phyloP scores from a whole-genome alignment of 345 rosid genomes.

The sweet orange (Citrus sinensis) region DNA sequence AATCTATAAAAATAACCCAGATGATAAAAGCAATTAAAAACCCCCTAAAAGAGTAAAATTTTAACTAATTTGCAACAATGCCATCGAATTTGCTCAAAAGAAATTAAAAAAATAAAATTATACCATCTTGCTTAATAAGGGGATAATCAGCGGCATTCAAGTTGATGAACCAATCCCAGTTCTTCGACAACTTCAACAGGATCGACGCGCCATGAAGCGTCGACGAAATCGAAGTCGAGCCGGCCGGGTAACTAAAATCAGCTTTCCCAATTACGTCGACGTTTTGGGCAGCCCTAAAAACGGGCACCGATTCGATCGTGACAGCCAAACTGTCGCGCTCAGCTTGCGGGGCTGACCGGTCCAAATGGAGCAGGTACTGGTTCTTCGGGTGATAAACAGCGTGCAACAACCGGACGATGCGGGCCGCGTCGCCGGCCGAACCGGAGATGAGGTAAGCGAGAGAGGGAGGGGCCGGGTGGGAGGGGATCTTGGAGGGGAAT shows the following conservation, averaged over 20 bases:
- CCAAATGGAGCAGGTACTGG: constrained; percentile 82
- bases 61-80: not conserved
- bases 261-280: constrained; percentile 81
- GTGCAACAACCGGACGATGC: constrained; percentile 73
- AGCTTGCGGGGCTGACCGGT: constrained; percentile 49
- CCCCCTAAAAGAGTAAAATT: not conserved
- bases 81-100: not conserved
- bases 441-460: constrained; percentile 76
- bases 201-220: constrained; percentile 90
- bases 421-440: constrained; percentile 58
- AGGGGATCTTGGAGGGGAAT: constrained; percentile 37
- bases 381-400: constrained; percentile 85
- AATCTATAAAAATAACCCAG: not conserved
- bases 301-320: constrained; percentile 48
- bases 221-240: constrained; percentile 79
- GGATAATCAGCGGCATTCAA: constrained; percentile 80
- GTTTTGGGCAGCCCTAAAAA: constrained; percentile 76
- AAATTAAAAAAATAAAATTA: not conserved
- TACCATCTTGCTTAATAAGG: constrained; percentile 93
- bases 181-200: constrained; percentile 56
- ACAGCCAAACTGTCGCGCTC: constrained; percentile 76
- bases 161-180: constrained; percentile 90
- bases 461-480: constrained; percentile 68
- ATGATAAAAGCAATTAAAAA: not conserved
- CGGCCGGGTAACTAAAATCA: constrained; percentile 66